Conservation (phyloP, 441 rosid genomes). For the Gossypium schwendimanii region DNA sequence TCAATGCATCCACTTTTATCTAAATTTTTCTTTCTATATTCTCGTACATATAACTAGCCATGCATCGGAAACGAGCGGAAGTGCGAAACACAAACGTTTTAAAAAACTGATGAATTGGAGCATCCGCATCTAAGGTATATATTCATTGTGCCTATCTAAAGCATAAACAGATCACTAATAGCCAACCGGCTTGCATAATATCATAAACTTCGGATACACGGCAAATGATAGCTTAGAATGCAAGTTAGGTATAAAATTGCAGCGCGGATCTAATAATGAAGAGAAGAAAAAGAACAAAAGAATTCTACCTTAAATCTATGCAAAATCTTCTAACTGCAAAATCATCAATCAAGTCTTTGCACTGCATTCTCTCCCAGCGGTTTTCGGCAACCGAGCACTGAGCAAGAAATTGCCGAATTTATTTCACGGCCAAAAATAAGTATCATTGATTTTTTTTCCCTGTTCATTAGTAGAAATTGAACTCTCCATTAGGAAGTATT, state of each 20-base stretch:
- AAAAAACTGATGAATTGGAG: not conserved
- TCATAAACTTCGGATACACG: not conserved
- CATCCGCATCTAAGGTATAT: not conserved
- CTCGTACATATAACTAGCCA: no score
- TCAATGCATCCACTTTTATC: no score
- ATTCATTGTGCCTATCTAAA: not conserved
- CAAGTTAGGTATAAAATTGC: not conserved
- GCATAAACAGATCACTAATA: not conserved
- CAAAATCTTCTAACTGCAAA: slow-evolving; percentile 5
- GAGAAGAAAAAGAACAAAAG: not conserved
- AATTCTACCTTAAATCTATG: not conserved
- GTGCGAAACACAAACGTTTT: no score
- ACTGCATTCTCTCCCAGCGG: not conserved
- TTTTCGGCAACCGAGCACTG: not conserved
- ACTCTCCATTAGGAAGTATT: slow-evolving; percentile 19
- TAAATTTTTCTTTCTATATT: no score
- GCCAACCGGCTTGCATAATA: not conserved
- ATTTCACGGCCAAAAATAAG: not conserved
- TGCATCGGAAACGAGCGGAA: no score
- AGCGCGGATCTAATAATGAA: not conserved
- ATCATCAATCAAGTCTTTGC: not conserved
- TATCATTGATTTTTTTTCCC: not conserved
- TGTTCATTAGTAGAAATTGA: not conserved
- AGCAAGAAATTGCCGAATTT: not conserved
- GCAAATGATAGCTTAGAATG: not conserved